A percentile compares a stretch with the other conserved stretches of the same genome.
These are phyloP conservation scores for Ascosphaera pollenicola DNA, from an alignment of 2,329 filamentous ascomycete genomes.

Conservation along the genomic window DNA sequence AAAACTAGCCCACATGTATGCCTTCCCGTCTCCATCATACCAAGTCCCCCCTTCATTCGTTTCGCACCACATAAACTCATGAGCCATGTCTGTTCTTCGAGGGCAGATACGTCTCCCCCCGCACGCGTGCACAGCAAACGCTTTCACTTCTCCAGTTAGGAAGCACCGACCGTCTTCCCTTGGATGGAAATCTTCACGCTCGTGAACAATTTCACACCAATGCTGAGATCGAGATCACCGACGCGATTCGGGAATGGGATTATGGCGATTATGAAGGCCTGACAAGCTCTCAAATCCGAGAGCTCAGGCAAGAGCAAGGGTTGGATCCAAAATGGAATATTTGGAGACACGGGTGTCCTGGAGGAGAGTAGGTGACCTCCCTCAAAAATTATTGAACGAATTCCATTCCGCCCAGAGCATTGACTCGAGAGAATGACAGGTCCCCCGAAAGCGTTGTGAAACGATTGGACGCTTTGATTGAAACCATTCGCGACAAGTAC, in stretches of 20 bases:
- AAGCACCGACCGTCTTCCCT: constrained; percentile 46
- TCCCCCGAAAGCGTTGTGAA: constrained; percentile 48
- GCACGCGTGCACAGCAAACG: constrained; percentile 66
- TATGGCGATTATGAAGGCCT: constrained; percentile 76
- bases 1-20: constrained; percentile 64
- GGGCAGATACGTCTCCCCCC: constrained; percentile 58
- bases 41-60: too few species aligned
- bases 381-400: neutral
- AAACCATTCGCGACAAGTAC: constrained; percentile 45
- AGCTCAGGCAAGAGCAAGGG: constrained; percentile 33
- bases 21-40: constrained; percentile 5
- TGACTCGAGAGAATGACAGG: constrained; percentile 16
- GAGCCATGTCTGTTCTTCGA: neutral
- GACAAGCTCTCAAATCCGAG: constrained; percentile 46
- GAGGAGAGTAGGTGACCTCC: constrained; percentile 45
- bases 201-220: constrained; percentile 25
- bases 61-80: constrained; percentile 2
- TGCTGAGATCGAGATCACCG: constrained; percentile 43
- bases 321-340: constrained; percentile 48
- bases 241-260: constrained; percentile 65
- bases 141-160: constrained; percentile 68
- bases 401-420: neutral
- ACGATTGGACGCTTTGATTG: constrained; percentile 54
- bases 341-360: constrained; percentile 71
- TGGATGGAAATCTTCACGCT: constrained; percentile 22